phyloP scores from a whole-genome alignment of 345 rosid genomes.

The Zanthoxylum bungeanum region DNA sequence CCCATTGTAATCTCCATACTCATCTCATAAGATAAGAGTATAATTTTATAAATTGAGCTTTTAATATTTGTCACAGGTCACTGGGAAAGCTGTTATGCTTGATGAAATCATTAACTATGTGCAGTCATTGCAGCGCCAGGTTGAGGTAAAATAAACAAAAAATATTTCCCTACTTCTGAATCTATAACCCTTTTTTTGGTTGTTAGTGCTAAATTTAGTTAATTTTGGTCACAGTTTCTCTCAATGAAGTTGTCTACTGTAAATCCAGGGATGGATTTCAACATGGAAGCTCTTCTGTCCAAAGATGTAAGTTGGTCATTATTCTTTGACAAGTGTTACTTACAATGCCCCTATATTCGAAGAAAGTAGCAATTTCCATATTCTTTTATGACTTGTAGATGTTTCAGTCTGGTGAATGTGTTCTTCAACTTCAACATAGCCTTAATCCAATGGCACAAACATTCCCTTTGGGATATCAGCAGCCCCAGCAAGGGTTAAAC shows the following conservation, averaged over 20 bases:
- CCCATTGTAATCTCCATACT: too few relatives aligned
- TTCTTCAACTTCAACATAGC: conserved; percentile 36
- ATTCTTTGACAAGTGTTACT: neutral
- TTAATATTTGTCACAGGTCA: conserved; percentile 35
- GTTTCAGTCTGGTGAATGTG: conserved; percentile 41
- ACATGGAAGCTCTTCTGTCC: conserved; percentile 51
- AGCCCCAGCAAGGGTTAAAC: conserved; percentile 46
- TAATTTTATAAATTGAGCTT: neutral
- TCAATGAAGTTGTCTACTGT: conserved; percentile 91
- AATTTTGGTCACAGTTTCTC: conserved; percentile 54
- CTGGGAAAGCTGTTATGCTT: conserved; percentile 92
- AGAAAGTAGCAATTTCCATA: too few relatives aligned
- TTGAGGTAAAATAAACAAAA: conserved; percentile 70
- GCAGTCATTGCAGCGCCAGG: conserved; percentile 92
- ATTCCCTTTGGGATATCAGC: conserved; percentile 41
- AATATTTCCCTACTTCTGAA: neutral
- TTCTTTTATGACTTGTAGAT: conserved; percentile 35
- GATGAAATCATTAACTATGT: conserved; percentile 97
- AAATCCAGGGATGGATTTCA: conserved; percentile 68
- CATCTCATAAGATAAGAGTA: too few relatives aligned
- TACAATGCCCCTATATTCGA: conserved; percentile 3
- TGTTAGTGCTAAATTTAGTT: neutral
- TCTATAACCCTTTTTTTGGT: neutral
- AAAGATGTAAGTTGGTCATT: conserved; percentile 55
- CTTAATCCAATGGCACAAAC: conserved; percentile 39